Conservation (phyloP, 2,329 filamentous ascomycete genomes). For the Aphanocladium album region DNA sequence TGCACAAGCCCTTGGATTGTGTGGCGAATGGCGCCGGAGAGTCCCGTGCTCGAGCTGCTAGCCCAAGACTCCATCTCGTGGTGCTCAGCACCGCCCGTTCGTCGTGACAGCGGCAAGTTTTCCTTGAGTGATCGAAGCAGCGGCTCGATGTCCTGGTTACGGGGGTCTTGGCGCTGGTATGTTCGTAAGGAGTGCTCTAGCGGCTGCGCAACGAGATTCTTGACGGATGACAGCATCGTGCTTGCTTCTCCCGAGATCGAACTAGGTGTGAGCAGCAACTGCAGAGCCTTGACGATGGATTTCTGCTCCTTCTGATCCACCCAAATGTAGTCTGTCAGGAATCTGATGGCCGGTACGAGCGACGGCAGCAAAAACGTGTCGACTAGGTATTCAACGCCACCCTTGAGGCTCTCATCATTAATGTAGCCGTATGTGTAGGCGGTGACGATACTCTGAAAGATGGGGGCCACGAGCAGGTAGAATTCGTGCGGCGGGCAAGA, state of each 20-base stretch:
- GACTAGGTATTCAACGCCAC: slow-evolving; percentile 73
- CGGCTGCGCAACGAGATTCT: slow-evolving; percentile 65
- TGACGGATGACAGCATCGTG: slow-evolving; percentile 64
- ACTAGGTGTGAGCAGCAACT: slow-evolving; percentile 64
- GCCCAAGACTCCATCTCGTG: slow-evolving; percentile 67
- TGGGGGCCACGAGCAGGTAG: slow-evolving; percentile 69
- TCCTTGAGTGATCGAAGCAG: slow-evolving; percentile 61
- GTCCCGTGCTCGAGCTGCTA: slow-evolving; percentile 47
- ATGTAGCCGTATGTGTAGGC: slow-evolving; percentile 63
- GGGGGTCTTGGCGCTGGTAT: slow-evolving; percentile 61
- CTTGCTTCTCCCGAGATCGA: slow-evolving; percentile 68
- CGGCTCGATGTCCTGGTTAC: slow-evolving; percentile 64
- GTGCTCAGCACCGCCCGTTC: slow-evolving; percentile 57
- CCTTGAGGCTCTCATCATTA: slow-evolving; percentile 64
- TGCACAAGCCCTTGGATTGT: slow-evolving; percentile 59
- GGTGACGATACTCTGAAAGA: slow-evolving; percentile 70
- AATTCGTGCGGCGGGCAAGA: slow-evolving; percentile 80
- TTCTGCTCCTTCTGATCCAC: slow-evolving; percentile 61
- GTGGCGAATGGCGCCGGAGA: slow-evolving; percentile 53
- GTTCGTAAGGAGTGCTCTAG: slow-evolving; percentile 62
- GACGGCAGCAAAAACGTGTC: slow-evolving; percentile 78
- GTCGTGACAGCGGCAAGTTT: slow-evolving; percentile 52
- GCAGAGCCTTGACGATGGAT: slow-evolving; percentile 65
- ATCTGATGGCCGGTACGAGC: slow-evolving; percentile 66
- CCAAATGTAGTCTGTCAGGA: slow-evolving; percentile 66